Conservation (phyloP, 805 yeast species). For the Starmerella bombicola region DNA sequence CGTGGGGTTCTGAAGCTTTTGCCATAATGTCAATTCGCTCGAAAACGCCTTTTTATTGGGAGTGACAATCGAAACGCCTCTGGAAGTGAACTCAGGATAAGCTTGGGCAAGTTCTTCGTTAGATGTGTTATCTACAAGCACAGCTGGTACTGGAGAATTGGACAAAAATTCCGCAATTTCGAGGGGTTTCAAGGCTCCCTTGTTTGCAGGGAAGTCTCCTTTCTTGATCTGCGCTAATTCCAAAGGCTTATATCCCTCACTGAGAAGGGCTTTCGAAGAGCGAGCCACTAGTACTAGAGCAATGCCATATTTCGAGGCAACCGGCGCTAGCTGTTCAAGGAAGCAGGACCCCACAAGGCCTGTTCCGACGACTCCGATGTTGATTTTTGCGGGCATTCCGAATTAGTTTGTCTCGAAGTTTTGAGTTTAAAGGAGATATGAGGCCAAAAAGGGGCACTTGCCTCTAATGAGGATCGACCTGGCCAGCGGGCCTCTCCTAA, state of each 20-base stretch:
- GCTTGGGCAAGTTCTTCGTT: slow-evolving; percentile 61
- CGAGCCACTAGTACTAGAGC: slow-evolving; percentile 74
- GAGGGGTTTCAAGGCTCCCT: slow-evolving; percentile 41
- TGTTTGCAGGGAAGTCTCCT: slow-evolving; percentile 42
- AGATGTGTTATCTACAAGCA: slow-evolving; percentile 90
- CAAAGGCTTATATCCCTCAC: slow-evolving; percentile 59
- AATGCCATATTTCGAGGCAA: slow-evolving; percentile 42
- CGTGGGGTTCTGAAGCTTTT: slow-evolving; percentile 46
- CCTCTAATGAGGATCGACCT: no score
- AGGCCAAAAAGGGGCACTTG: no score
- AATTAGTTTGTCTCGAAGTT: background rate
- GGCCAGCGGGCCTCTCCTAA: no score
- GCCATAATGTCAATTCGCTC: slow-evolving; percentile 61
- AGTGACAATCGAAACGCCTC: slow-evolving; percentile 87
- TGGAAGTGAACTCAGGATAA: slow-evolving; percentile 60
- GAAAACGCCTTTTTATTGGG: slow-evolving; percentile 98
- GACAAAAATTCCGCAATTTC: slow-evolving; percentile 52
- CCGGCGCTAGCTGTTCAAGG: slow-evolving; percentile 56
- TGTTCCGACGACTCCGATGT: slow-evolving; percentile 67
- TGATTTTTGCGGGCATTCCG: slow-evolving; percentile 23
- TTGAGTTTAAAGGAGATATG: no score
- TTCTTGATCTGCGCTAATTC: slow-evolving; percentile 46
- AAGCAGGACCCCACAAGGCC: slow-evolving; percentile 95
- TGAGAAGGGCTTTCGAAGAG: slow-evolving; percentile 53
- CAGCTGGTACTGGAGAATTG: slow-evolving; percentile 58